These are phyloP conservation scores for Carex kokanica DNA, from an alignment of 176 grass and related monocot genomes.

Conservation along the genomic window DNA sequence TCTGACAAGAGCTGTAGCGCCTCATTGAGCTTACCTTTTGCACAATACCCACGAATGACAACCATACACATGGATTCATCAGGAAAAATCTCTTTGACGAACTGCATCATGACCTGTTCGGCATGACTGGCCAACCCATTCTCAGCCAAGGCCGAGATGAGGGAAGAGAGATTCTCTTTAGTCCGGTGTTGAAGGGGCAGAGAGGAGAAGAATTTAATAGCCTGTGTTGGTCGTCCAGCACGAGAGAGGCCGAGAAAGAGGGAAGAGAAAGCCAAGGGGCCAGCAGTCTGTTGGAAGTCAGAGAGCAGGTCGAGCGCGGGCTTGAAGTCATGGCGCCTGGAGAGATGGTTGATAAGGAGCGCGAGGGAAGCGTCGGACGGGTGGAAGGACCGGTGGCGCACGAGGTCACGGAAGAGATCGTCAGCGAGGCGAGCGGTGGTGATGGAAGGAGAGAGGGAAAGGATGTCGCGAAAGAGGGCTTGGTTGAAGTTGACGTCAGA, in stretches of 20 bases:
- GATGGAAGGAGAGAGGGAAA: conserved; percentile 56
- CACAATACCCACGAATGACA: conserved; percentile 75
- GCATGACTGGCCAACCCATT: conserved; percentile 61
- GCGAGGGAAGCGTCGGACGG: conserved; percentile 61
- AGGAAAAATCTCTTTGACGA: conserved; percentile 67
- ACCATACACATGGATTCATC: conserved; percentile 72
- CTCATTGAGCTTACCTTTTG: conserved; percentile 78
- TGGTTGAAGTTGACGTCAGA: conserved; percentile 80
- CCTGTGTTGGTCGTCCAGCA: conserved; percentile 57
- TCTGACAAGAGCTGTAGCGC: conserved; percentile 71
- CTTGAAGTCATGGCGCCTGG: conserved; percentile 74
- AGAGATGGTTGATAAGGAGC: conserved; percentile 61
- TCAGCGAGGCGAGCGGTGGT: conserved; percentile 49
- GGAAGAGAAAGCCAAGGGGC: conserved; percentile 42
- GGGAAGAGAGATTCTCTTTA: conserved; percentile 40
- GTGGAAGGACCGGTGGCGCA: conserved; percentile 61
- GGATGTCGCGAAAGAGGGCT: conserved; percentile 56
- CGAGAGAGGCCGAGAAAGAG: conserved; percentile 47
- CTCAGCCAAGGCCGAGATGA: conserved; percentile 50
- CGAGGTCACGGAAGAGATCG: conserved; percentile 76
- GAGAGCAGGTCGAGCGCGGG: conserved; percentile 50
- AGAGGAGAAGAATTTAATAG: conserved; percentile 61
- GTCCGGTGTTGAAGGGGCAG: conserved; percentile 40
- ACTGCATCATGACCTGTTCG: conserved; percentile 57
- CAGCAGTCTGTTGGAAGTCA: conserved; percentile 58